Evolutionary conservation across 306 rosid species (phyloP).

Genomic region (Astragalus membranaceus): DNA sequence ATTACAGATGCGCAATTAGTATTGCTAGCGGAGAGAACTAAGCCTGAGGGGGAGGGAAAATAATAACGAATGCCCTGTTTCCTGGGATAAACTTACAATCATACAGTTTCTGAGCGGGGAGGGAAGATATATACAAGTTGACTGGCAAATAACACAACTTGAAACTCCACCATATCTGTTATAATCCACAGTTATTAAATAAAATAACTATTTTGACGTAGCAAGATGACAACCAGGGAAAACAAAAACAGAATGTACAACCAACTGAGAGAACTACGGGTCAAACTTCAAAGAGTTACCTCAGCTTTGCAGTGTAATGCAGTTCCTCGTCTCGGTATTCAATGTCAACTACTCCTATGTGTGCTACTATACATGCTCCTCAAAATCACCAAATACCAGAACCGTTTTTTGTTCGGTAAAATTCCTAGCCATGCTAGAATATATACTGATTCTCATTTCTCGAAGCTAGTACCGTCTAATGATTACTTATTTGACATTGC

Average conservation of each 20-base stretch:
- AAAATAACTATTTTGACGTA: not conserved
- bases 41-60: not conserved
- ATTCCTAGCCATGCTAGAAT: constrained; percentile 22
- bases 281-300: constrained; percentile 21
- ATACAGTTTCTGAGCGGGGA: constrained; percentile 14
- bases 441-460: constrained; percentile 15
- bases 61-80: constrained; percentile 10
- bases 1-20: constrained; percentile 10
- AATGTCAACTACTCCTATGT: constrained; percentile 12
- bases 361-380: constrained; percentile 17
- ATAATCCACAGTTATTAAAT: not conserved
- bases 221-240: not conserved
- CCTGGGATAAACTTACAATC: constrained; percentile 14
- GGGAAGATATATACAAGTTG: constrained; percentile 34
- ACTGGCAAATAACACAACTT: constrained; percentile 19
- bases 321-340: constrained; percentile 4
- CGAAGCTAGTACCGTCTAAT: constrained; percentile 8
- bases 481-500: constrained; percentile 40
- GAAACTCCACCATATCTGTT: constrained; percentile 21
- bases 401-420: constrained; percentile 8
- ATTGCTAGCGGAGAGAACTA: constrained; percentile 8
- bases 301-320: constrained; percentile 18
- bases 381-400: constrained; percentile 15
- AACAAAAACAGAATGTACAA: not conserved
- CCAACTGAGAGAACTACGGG: not conserved